Evolutionary conservation across 2,329 filamentous ascomycete species (phyloP), one percentile per base, ranked within the genome.

Genomic region (Phialocephala sp.): DNA sequence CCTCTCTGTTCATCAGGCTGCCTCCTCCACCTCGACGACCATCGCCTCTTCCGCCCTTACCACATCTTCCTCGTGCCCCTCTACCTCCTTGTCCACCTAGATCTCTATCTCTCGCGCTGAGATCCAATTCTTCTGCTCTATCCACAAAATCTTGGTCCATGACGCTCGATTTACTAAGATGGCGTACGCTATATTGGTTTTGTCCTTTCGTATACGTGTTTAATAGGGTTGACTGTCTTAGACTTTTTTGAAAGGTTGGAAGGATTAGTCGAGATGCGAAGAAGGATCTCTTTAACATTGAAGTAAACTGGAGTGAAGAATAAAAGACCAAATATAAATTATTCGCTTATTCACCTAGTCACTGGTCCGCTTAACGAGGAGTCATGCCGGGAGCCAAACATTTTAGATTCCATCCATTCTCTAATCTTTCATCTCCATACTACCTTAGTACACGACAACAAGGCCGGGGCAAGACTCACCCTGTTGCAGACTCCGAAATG

Each of bases 1-100:
- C 65, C 50, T 76, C 75, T 59, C 74, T 70, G 54, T 68, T 68
- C 60, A 66, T 59, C 37, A 36, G 59, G 5, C 71, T 64, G 22
- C 68, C 68, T 8, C 67, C 68, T 11, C 71, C 65, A 24, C 68
- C 68, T 6, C 66, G 67, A 11, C 64, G 62, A 39, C 68, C 63
- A 43, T 54, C 64, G 37, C 67, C 43, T 41, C 63, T 62, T 22
- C 60, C 62, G 37, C 66, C 66, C 5, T 63, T 65, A 35, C 64
- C 65, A 12, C 66, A 63, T 47, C 70, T 63, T n/a, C 62, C 54
- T 47, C 62, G 45, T 2, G 6, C 27, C 9, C 35, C 27, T 24
- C 37, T n/a, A 57, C 27, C 54, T 57, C 43, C 24, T n/a, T 52
- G 61, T 12, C 56, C 24, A 6, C 35, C 12, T 39, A 27, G 27